Conservation (phyloP, 2,329 filamentous ascomycete genomes). For the Keithomyces neogunnii region DNA sequence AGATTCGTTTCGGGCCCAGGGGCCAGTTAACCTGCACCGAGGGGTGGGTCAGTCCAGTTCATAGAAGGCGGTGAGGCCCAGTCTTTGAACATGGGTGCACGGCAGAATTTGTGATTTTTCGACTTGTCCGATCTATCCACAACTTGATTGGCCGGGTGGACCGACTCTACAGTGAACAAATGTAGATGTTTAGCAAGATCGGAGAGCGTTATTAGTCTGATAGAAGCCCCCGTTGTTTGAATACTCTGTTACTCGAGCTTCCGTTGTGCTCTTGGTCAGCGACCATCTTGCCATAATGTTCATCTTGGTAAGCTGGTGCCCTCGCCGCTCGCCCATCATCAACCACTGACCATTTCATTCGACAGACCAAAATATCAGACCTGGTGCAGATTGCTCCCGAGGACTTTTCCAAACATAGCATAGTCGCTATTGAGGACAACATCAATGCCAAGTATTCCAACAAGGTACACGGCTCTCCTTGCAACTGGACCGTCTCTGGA, state of each 20-base stretch:
- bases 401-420: conserved; percentile 77
- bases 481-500: background rate
- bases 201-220: background rate
- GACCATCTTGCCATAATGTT: conserved; percentile 30
- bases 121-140: background rate
- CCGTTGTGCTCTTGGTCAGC: background rate
- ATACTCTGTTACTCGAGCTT: background rate
- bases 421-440: conserved; percentile 85
- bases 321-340: background rate
- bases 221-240: background rate
- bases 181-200: background rate
- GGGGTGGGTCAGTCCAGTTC: background rate
- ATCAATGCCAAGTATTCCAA: conserved; percentile 97
- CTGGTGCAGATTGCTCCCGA: conserved; percentile 86
- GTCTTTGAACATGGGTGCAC: background rate
- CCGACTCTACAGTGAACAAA: background rate
- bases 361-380: conserved; percentile 84
- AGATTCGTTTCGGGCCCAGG: background rate
- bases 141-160: conserved; percentile 5
- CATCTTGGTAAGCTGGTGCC: conserved; percentile 32
- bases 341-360: background rate
- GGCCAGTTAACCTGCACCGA: background rate
- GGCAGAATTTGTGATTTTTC: background rate
- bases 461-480: conserved; percentile 44
- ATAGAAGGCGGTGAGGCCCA: background rate